phyloP scores from a whole-genome alignment of 139 green algal genomes.

The Coelastrella sp. region DNA sequence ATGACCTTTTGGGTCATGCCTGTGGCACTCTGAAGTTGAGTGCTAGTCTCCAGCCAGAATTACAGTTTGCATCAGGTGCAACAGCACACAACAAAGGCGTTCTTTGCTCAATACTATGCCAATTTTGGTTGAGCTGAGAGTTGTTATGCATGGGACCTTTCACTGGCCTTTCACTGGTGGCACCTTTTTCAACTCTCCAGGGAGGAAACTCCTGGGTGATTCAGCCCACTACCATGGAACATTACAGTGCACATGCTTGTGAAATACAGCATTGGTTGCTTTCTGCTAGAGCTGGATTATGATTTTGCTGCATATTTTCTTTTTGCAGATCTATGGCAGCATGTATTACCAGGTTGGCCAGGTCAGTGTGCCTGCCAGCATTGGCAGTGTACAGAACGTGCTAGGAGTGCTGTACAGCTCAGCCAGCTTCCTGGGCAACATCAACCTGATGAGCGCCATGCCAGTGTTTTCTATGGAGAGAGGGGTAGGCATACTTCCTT shows the following conservation, averaged over 20 bases:
- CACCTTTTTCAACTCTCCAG: too few relatives aligned
- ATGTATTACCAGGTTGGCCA: slow-evolving; percentile 35
- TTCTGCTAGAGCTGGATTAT: not conserved
- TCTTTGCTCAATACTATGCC: too few relatives aligned
- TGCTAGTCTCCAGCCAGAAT: not conserved
- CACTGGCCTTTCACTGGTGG: too few relatives aligned
- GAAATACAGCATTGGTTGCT: too few relatives aligned
- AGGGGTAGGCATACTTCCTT: slow-evolving; percentile 12
- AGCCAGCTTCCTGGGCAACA: slow-evolving; percentile 45
- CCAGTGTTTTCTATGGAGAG: slow-evolving; percentile 45
- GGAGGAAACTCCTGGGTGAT: too few relatives aligned
- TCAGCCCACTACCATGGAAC: too few relatives aligned
- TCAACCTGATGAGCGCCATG: slow-evolving; percentile 47
- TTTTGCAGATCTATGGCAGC: slow-evolving; percentile 17
- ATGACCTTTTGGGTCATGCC: not conserved
- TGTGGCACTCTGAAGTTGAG: not conserved
- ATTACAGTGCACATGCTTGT: too few relatives aligned
- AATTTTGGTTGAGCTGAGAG: too few relatives aligned
- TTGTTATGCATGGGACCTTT: too few relatives aligned
- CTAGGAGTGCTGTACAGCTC: slow-evolving; percentile 39
- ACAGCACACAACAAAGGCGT: too few relatives aligned
- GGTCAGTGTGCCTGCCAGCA: not conserved
- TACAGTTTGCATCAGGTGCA: too few relatives aligned
- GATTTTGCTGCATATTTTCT: not conserved
- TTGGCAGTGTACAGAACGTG: slow-evolving; percentile 48